Evolutionary conservation across 164 flowering plant genomes (phyloP).

Genomic region (Magnolia sinica): DNA sequence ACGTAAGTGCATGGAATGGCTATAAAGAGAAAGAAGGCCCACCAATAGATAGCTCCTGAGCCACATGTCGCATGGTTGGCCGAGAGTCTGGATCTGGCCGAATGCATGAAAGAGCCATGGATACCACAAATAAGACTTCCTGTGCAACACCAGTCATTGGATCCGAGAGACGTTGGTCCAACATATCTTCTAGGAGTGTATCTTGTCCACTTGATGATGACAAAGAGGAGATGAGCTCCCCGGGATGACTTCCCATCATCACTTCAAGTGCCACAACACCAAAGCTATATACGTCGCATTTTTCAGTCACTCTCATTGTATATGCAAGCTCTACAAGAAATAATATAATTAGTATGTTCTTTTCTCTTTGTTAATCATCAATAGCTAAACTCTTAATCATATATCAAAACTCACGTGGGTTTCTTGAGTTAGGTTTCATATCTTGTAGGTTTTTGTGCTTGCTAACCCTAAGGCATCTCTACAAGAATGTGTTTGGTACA

Average conservation of each 20-base stretch:
- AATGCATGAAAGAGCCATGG: neutral
- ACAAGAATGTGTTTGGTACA: too few species aligned
- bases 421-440: neutral
- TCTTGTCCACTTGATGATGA: conserved; percentile 9
- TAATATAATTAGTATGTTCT: neutral
- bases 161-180: conserved; percentile 49
- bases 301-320: conserved; percentile 47
- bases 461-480: too few species aligned
- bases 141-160: conserved; percentile 46
- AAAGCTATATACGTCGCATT: conserved; percentile 67
- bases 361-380: neutral
- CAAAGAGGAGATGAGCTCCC: conserved; percentile 39
- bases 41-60: neutral
- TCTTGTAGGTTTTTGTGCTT: neutral
- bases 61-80: neutral
- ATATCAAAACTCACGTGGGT: neutral
- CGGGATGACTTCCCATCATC: conserved; percentile 65
- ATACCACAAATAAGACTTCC: conserved; percentile 31
- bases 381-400: neutral
- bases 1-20: neutral
- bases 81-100: neutral
- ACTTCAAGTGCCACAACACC: conserved; percentile 61
- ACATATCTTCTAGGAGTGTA: conserved; percentile 25
- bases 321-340: conserved; percentile 45
- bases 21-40: neutral